Evolutionary conservation across 164 flowering plant species (phyloP).

Genomic region (Liquidambar formosana): DNA sequence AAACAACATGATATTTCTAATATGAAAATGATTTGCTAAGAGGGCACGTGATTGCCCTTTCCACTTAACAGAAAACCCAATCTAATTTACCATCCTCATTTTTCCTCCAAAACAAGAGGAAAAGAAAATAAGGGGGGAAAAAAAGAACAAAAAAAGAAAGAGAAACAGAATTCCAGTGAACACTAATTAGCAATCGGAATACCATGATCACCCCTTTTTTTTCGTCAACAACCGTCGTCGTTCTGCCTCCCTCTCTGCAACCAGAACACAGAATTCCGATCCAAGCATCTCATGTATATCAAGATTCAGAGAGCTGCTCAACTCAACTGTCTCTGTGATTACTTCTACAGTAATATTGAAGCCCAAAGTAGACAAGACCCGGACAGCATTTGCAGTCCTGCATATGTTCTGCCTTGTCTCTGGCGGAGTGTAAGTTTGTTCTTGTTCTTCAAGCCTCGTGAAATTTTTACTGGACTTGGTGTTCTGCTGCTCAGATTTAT

Average conservation of each 20-base stretch:
- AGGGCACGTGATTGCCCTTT: no score
- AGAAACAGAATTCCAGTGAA: no score
- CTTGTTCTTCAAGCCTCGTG: slow-evolving; percentile 43
- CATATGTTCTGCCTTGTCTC: slow-evolving; percentile 73
- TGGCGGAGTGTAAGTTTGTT: slow-evolving; percentile 42
- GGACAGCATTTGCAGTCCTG: slow-evolving; percentile 77
- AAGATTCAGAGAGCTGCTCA: slow-evolving; percentile 51
- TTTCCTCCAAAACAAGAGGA: no score
- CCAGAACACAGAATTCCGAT: slow-evolving; percentile 76
- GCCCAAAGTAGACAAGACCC: slow-evolving; percentile 71
- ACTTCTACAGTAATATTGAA: slow-evolving; percentile 65
- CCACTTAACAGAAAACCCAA: no score
- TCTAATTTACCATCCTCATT: no score
- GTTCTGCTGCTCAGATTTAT: slow-evolving; percentile 34
- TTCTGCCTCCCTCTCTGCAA: slow-evolving; percentile 80
- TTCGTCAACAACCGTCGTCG: slow-evolving; percentile 45
- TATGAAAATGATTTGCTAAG: no score
- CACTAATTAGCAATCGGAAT: no score
- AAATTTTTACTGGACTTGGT: slow-evolving; percentile 11
- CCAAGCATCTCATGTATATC: slow-evolving; percentile 88
- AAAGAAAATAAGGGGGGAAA: no score
- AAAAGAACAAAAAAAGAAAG: no score
- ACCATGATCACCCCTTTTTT: slow-evolving; percentile 40
- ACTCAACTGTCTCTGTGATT: slow-evolving; percentile 46
- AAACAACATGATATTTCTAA: no score